phyloP scores from a whole-genome alignment of 2,329 filamentous ascomycete genomes.

The Chalaropsis thielavioides region DNA sequence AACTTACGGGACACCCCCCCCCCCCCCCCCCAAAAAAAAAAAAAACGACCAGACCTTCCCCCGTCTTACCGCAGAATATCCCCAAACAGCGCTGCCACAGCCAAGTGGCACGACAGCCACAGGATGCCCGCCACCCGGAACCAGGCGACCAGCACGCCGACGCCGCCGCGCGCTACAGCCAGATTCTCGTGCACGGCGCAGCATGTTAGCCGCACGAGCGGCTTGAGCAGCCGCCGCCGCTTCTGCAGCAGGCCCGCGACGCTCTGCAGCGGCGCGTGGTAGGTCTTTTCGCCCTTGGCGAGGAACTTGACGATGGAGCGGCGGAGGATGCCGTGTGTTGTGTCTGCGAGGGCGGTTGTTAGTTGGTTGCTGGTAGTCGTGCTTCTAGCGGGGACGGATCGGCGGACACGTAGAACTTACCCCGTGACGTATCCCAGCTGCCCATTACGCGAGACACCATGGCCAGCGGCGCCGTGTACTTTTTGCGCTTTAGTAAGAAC shows the following conservation, averaged over 20 bases:
- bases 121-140: constrained; percentile 6
- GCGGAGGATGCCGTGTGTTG: constrained; percentile 4
- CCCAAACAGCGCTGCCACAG: not conserved
- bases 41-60: no score
- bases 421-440: not conserved
- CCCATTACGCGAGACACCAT: constrained; percentile 10
- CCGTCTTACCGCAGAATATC: constrained; percentile 9
- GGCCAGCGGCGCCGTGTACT: constrained; percentile 8
- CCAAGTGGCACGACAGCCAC: constrained; percentile 6
- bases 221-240: not conserved
- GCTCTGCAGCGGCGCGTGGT: constrained; percentile 10
- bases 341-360: not conserved
- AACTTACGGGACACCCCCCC: not conserved
- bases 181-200: constrained; percentile 5
- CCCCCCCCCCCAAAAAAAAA: no score
- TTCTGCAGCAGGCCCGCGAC: constrained; percentile 12
- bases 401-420: not conserved
- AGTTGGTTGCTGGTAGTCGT: not conserved
- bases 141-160: not conserved
- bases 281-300: not conserved
- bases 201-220: constrained; percentile 2
- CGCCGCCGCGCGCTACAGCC: not conserved
- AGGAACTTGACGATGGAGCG: constrained; percentile 11
- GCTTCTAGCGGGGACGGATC: not conserved
- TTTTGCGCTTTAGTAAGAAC: constrained; percentile 2